Conservation (phyloP, 2,329 filamentous ascomycete genomes). For the Exophiala sp. region DNA sequence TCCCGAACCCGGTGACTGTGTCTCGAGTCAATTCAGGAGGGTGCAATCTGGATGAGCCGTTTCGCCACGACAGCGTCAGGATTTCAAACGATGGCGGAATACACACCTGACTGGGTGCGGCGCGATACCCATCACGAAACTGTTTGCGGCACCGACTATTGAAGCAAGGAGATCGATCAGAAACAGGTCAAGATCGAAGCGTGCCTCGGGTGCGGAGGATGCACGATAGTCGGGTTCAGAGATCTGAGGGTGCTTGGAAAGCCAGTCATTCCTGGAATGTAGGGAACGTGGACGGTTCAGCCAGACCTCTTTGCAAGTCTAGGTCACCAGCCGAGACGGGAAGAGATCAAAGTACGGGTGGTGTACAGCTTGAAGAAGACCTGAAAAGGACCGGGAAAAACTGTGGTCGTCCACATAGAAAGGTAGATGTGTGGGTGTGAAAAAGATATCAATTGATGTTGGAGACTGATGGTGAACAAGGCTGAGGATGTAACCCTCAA, state of each 20-base stretch:
- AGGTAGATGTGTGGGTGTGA: neutral
- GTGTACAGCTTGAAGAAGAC: constrained; percentile 16
- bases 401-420: neutral
- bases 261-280: constrained; percentile 3
- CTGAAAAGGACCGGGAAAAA: constrained; percentile 3
- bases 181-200: neutral
- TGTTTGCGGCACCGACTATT: constrained; percentile 18
- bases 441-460: neutral
- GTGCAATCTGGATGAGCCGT: constrained; percentile 6
- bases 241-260: neutral
- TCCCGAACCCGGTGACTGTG: too few species aligned
- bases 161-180: constrained; percentile 1
- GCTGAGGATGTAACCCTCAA: constrained; percentile 1
- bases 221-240: neutral
- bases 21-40: too few species aligned
- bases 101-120: constrained; percentile 21
- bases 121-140: constrained; percentile 16
- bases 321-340: constrained; percentile 17
- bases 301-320: constrained; percentile 11
- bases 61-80: constrained; percentile 19
- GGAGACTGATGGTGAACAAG: neutral
- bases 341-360: constrained; percentile 21
- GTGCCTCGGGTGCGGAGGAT: neutral
- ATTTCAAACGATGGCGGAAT: too few species aligned
- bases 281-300: constrained; percentile 2